phyloP scores from a whole-genome alignment of 2,329 filamentous ascomycete species.

The Talaromyces sp. region DNA sequence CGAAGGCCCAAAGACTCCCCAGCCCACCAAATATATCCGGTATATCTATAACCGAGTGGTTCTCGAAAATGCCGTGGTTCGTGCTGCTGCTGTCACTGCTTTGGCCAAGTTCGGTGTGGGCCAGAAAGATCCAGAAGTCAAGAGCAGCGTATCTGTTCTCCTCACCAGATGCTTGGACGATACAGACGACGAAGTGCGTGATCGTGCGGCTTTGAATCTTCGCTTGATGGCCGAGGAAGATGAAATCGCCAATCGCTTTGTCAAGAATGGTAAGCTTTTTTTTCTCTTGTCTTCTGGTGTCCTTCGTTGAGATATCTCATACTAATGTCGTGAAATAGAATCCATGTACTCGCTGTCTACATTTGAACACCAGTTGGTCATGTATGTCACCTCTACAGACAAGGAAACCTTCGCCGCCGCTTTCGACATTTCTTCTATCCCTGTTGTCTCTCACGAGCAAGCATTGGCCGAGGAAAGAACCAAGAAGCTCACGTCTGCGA shows the following conservation, averaged over 20 bases:
- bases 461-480: slow-evolving; percentile 92
- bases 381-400: slow-evolving; percentile 92
- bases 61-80: slow-evolving; percentile 90
- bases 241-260: slow-evolving; percentile 76
- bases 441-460: slow-evolving; percentile 90
- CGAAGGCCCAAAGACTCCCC: slow-evolving; percentile 89
- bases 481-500: slow-evolving; percentile 91
- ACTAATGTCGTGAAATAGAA: slow-evolving; percentile 49
- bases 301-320: background rate
- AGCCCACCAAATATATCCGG: slow-evolving; percentile 97
- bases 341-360: slow-evolving; percentile 91
- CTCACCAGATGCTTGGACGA: slow-evolving; percentile 92
- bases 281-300: background rate
- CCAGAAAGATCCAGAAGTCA: slow-evolving; percentile 93
- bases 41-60: slow-evolving; percentile 99
- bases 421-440: slow-evolving; percentile 87
- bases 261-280: slow-evolving; percentile 70
- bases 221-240: slow-evolving; percentile 89
- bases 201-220: slow-evolving; percentile 88
- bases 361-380: slow-evolving; percentile 93
- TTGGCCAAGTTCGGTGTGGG: slow-evolving; percentile 95
- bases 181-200: slow-evolving; percentile 93
- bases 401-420: slow-evolving; percentile 76
- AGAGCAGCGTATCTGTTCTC: slow-evolving; percentile 88
- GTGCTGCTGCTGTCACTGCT: slow-evolving; percentile 90